Percentiles rank a stretch among this genome's conserved stretches.
These are phyloP conservation scores for Wickerhamiella sorbophila DNA, from an alignment of 805 yeast genomes.

Conservation along the genomic window DNA sequence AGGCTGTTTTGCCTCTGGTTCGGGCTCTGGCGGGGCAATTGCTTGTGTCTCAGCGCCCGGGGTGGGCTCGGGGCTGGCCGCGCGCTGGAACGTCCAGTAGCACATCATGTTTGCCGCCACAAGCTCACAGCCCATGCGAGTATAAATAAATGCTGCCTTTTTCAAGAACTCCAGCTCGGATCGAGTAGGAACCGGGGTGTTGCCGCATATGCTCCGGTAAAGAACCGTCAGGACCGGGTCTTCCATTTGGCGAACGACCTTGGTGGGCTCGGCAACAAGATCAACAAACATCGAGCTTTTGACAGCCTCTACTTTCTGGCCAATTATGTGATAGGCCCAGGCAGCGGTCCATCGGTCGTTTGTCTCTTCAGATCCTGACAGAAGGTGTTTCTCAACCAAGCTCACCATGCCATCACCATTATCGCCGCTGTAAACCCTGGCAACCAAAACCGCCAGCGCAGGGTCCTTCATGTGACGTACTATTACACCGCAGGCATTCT, in stretches of 20 bases:
- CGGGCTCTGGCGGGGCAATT: background rate
- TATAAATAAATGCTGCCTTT: constrained; percentile 51
- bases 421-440: constrained; percentile 60
- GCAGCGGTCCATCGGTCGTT: constrained; percentile 73
- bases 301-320: constrained; percentile 37
- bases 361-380: constrained; percentile 6
- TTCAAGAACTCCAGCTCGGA: constrained; percentile 55
- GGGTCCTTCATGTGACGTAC: constrained; percentile 52
- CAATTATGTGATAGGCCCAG: constrained; percentile 63
- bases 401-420: constrained; percentile 35
- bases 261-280: background rate
- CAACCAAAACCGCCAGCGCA: constrained; percentile 64
- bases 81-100: constrained; percentile 47
- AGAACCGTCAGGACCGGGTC: constrained; percentile 71
- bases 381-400: constrained; percentile 6
- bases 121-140: constrained; percentile 79
- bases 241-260: constrained; percentile 28
- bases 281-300: constrained; percentile 39
- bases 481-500: constrained; percentile 66
- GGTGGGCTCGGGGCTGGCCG: too few relatives aligned
- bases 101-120: constrained; percentile 29
- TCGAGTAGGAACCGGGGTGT: constrained; percentile 34
- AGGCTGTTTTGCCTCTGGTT: constrained; percentile 20
- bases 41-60: background rate
- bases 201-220: constrained; percentile 45